Base-by-base conservation (phyloP, 257 asterid genomes). In the Salvia hispanica region DNA sequence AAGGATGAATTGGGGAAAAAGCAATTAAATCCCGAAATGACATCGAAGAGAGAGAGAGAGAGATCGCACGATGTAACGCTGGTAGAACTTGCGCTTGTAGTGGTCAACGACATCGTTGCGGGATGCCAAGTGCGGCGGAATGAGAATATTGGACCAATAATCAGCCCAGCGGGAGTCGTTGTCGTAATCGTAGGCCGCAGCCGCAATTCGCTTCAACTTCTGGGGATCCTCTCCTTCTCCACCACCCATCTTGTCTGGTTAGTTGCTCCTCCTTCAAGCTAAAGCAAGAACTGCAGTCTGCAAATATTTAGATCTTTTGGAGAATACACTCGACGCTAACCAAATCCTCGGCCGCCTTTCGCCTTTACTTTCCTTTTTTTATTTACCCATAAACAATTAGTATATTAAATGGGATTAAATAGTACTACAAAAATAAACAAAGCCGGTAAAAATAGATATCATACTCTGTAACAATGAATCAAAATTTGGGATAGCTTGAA, bases 51-150 rank as follows among this genome's bases (percentile, higher is more conserved):
- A 18, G 31, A 25, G 31, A 25, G 31, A 25, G 31, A 64, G 50
- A 39, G 2, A 60, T 5, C 69, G 11, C 72, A 92, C 98, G 81
- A 92, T 83, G 90, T 68, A 85, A n/a, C 96, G 97, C 78, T 90
- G 95, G 80, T 93, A 93, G 88, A 93, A 93, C 79, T 93, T 93
- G 87, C 78, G 89, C 83, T 93, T 90, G 89, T 83, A 93, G 86
- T 90, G 96, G 15, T 82, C 60, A 58, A 82, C 87, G 75, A 90
- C 95, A 72, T 88, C 96, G 74, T 72, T 63, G 55, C 94, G 91
- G 67, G 97, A 84, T 48, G 86, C 87, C 91, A 92, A 79, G 69
- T 82, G 85, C 0, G 98, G 97, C 43, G 97, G 98, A 69, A 93
- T 86, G 33, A 93, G 90, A n/a, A 93, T 84, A 74, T 93, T 86